Percentiles rank a stretch among this genome's conserved stretches.
Evolutionary conservation across 2,329 filamentous ascomycete genomes (phyloP).

Genomic region (Sporothrix mexicana): DNA sequence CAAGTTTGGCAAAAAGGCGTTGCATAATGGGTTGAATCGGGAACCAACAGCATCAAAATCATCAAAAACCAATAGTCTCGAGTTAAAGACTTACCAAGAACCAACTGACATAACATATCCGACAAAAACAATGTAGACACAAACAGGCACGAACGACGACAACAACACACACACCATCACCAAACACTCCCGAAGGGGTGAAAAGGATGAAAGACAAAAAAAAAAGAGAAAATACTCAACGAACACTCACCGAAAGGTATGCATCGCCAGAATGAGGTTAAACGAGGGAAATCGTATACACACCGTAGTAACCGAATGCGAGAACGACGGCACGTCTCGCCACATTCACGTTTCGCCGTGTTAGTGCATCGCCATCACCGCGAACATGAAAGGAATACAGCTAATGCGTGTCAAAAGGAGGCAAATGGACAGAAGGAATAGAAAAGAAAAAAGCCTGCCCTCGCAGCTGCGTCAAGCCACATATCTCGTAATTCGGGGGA

Average conservation of each 20-base stretch:
- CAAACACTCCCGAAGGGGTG: background rate
- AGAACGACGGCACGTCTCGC: constrained; percentile 1
- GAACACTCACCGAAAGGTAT: background rate
- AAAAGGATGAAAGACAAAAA: background rate
- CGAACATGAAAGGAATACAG: background rate
- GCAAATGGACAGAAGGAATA: background rate
- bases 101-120: constrained; percentile 9
- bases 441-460: too few species aligned
- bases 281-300: too few species aligned
- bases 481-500: constrained; percentile 3
- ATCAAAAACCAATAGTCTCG: background rate
- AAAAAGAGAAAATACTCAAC: background rate
- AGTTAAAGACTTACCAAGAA: background rate
- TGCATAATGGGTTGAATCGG: background rate
- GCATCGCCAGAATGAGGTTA: background rate
- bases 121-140: background rate
- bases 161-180: background rate
- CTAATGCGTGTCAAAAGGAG: background rate
- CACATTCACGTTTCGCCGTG: background rate
- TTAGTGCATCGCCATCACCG: background rate
- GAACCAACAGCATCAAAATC: background rate
- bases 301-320: background rate
- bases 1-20: background rate
- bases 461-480: background rate
- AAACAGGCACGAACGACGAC: background rate